Percentiles rank a stretch among this genome's conserved stretches.
Conservation (phyloP, 2,329 filamentous ascomycete genomes). For the Juglanconis juglandina region DNA sequence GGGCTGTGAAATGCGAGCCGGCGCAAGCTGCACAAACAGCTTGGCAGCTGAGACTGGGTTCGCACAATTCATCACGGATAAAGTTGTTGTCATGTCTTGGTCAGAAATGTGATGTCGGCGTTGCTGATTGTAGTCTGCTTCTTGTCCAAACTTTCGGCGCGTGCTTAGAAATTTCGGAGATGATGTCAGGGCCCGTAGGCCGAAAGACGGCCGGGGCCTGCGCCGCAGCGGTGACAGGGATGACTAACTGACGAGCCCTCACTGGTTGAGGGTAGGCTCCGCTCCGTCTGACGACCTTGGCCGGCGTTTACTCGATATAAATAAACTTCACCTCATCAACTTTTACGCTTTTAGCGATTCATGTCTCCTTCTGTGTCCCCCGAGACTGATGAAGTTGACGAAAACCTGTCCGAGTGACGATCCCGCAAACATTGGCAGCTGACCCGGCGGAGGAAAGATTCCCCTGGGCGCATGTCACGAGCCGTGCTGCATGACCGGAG, state of each 20-base stretch:
- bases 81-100: too few species aligned
- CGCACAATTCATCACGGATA: conserved; percentile 8
- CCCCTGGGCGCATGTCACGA: neutral
- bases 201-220: neutral
- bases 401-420: too few species aligned
- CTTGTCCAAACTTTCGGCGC: too few species aligned
- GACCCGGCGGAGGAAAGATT: neutral
- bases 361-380: too few species aligned
- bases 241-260: neutral
- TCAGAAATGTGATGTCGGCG: too few species aligned
- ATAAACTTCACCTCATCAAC: neutral
- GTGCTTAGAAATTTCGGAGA: conserved; percentile 7
- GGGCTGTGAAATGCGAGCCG: conserved; percentile 21
- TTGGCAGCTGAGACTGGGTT: conserved; percentile 26
- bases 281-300: neutral
- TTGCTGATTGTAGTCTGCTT: too few species aligned
- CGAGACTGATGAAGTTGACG: too few species aligned
- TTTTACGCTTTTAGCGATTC: neutral
- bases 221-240: neutral
- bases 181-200: neutral
- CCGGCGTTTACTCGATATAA: neutral
- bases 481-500: neutral
- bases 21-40: conserved; percentile 30
- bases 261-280: neutral
- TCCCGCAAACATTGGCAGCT: neutral